A percentile compares a stretch with the other conserved stretches of the same genome.
phyloP scores from a whole-genome alignment of 1,139 yeast genomes.

The Taphrina wiesneri region DNA sequence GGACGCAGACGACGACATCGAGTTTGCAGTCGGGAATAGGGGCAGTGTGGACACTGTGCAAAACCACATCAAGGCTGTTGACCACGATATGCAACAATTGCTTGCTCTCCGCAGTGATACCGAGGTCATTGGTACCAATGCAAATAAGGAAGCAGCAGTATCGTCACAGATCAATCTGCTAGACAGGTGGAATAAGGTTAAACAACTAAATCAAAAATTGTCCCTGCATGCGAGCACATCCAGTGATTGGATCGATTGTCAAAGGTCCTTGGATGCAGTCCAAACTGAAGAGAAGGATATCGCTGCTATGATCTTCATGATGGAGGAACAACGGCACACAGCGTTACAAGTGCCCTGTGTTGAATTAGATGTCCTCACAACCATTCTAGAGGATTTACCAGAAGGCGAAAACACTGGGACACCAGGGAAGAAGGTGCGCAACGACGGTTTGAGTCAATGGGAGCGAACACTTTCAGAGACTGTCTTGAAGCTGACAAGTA shows the following conservation, averaged over 20 bases:
- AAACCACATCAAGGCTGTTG: neutral
- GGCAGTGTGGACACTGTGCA: neutral
- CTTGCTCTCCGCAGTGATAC: neutral
- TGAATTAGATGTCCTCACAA: conserved; percentile 22
- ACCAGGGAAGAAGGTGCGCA: conserved; percentile 21
- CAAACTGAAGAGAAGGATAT: conserved; percentile 15
- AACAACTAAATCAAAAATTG: neutral
- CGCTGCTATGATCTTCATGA: conserved; percentile 11
- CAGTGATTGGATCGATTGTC: conserved; percentile 25
- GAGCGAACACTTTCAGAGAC: conserved; percentile 25
- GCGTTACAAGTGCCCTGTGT: conserved; percentile 5
- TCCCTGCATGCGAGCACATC: conserved; percentile 3
- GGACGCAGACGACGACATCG: conserved; percentile 1
- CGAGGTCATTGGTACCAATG: too few species aligned
- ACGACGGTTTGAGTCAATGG: conserved; percentile 26
- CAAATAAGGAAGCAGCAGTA: neutral
- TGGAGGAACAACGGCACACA: conserved; percentile 26
- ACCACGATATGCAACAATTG: neutral
- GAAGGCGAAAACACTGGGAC: conserved; percentile 34
- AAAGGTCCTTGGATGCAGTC: conserved; percentile 14
- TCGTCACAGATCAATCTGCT: neutral
- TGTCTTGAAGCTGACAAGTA: conserved; percentile 8
- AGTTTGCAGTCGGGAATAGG: neutral
- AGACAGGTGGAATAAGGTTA: neutral
- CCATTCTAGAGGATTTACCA: conserved; percentile 22